These are phyloP conservation scores for Microbotryum scabiosae DNA, from an alignment of 1,284 basidiomycete species.

Conservation along the genomic window DNA sequence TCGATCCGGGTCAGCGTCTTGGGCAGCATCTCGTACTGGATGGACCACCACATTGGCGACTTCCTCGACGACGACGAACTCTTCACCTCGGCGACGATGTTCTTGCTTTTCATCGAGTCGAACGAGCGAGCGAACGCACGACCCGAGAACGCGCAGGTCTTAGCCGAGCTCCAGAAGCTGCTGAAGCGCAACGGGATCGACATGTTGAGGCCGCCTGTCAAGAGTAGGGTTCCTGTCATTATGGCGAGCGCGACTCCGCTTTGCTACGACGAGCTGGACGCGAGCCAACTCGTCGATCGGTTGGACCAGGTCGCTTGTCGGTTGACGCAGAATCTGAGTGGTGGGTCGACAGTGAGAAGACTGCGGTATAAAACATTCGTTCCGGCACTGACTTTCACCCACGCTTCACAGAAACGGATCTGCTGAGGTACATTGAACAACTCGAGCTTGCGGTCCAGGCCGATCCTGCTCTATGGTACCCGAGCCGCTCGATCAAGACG, in stretches of 20 bases:
- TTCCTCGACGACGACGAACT: constrained; percentile 13
- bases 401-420: background rate
- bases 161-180: background rate
- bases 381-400: background rate
- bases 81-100: background rate
- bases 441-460: background rate
- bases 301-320: constrained; percentile 3
- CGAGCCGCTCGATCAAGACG: background rate
- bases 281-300: constrained; percentile 2
- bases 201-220: background rate
- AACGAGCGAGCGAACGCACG: background rate
- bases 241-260: background rate
- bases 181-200: background rate
- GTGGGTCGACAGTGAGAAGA: background rate
- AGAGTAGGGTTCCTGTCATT: background rate
- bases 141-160: background rate
- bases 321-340: constrained; percentile 1
- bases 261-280: background rate
- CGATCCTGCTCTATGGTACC: constrained; percentile 4
- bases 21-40: constrained; percentile 1
- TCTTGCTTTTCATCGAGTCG: background rate
- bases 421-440: background rate
- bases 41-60: background rate
- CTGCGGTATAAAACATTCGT: background rate
- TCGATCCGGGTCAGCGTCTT: constrained; percentile 5